A percentile compares a stretch with the other conserved stretches of the same genome.
phyloP scores from a whole-genome alignment of 805 yeast species.

The Nakazawaea wyomingensis region DNA sequence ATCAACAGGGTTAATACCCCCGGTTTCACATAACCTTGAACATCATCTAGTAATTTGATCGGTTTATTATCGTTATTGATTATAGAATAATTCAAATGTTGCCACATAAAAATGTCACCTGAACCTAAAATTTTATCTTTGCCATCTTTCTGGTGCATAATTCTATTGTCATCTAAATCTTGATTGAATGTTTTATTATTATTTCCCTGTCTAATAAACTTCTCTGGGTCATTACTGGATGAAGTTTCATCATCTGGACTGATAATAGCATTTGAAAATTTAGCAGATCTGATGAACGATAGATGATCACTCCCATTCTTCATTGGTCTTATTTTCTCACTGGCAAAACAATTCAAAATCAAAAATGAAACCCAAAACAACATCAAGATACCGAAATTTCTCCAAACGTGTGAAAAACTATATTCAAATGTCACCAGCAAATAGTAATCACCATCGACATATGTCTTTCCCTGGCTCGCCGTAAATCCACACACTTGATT shows the following conservation, averaged over 20 bases:
- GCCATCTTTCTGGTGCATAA: neutral
- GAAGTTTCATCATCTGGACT: neutral
- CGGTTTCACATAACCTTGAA: conserved; percentile 43
- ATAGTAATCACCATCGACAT: conserved; percentile 44
- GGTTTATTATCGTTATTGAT: conserved; percentile 38
- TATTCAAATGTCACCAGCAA: conserved; percentile 28
- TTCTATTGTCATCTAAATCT: neutral
- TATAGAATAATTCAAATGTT: conserved; percentile 52
- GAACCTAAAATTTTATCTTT: conserved; percentile 27
- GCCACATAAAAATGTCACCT: conserved; percentile 56
- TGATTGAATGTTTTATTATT: neutral
- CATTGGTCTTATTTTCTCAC: conserved; percentile 21
- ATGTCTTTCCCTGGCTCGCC: conserved; percentile 52
- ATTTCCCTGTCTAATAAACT: neutral
- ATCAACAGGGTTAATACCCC: conserved; percentile 56
- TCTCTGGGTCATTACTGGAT: neutral
- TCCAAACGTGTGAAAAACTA: conserved; percentile 38
- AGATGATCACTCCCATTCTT: conserved; percentile 27
- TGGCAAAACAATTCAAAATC: conserved; percentile 22
- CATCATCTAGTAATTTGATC: conserved; percentile 36
- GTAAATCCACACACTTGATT: conserved; percentile 47
- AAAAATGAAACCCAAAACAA: conserved; percentile 36
- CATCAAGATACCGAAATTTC: conserved; percentile 42
- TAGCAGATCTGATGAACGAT: conserved; percentile 37
- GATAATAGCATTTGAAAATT: conserved; percentile 20